phyloP scores from a whole-genome alignment of 441 rosid genomes.

The Arabidopsis lyrata region DNA sequence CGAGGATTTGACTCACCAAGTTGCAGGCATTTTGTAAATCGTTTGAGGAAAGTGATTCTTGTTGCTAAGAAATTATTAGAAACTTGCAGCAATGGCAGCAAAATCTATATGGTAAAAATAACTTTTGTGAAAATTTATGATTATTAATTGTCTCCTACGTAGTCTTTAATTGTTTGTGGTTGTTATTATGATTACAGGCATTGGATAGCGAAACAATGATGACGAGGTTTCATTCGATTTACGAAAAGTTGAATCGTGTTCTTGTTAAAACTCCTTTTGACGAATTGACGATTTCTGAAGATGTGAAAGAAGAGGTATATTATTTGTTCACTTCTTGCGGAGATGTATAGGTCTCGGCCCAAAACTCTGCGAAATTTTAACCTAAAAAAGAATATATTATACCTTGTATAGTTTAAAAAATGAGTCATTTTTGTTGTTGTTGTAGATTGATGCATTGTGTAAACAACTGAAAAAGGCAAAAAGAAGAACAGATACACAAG shows the following conservation, averaged over 20 bases:
- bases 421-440: not conserved
- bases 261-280: conserved; percentile 57
- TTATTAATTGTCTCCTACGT: not conserved
- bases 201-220: conserved; percentile 65
- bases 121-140: not conserved
- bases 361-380: not conserved
- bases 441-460: conserved; percentile 62
- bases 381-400: not conserved
- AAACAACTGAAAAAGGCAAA: conserved; percentile 63
- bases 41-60: conserved; percentile 53
- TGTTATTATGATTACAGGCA: conserved; percentile 51
- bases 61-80: conserved; percentile 62
- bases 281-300: conserved; percentile 64
- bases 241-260: conserved; percentile 60
- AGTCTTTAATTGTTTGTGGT: not conserved
- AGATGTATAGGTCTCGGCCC: not conserved
- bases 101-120: conserved; percentile 68
- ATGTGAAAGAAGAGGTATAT: conserved; percentile 68
- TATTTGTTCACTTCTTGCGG: not conserved
- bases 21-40: conserved; percentile 36
- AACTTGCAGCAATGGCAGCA: conserved; percentile 76
- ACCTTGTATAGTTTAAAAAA: not conserved
- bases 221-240: conserved; percentile 58
- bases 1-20: conserved; percentile 43
- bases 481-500: conserved; percentile 78